Percentiles rank a stretch among this genome's conserved stretches.
Evolutionary conservation across 805 yeast species (phyloP).

Genomic region (Wickerhamiella shivajii): DNA sequence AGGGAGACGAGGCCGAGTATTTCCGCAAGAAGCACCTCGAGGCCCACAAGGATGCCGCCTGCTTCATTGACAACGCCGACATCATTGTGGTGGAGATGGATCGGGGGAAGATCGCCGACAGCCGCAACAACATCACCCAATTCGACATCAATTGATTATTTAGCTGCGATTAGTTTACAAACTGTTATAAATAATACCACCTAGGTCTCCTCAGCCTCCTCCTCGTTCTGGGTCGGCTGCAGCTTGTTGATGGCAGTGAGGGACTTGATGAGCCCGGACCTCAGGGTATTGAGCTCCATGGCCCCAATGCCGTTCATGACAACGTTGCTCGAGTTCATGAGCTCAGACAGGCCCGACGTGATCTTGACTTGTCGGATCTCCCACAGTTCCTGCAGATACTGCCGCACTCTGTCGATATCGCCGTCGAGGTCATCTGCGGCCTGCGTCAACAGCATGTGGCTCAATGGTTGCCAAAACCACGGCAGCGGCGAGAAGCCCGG

Average conservation of each 20-base stretch:
- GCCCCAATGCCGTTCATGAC: slow-evolving; percentile 69
- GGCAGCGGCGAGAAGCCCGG: slow-evolving; percentile 52
- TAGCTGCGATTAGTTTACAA: too few species aligned
- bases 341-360: slow-evolving; percentile 56
- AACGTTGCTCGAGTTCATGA: slow-evolving; percentile 64
- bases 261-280: slow-evolving; percentile 66
- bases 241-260: slow-evolving; percentile 65
- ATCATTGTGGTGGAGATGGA: slow-evolving; percentile 49
- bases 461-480: slow-evolving; percentile 75
- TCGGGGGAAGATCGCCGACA: slow-evolving; percentile 65
- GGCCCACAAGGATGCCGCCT: slow-evolving; percentile 53
- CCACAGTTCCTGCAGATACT: slow-evolving; percentile 64
- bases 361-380: slow-evolving; percentile 74
- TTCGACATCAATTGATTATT: too few species aligned
- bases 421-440: slow-evolving; percentile 72
- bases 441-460: slow-evolving; percentile 49
- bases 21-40: slow-evolving; percentile 48
- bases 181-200: too few species aligned
- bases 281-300: slow-evolving; percentile 73
- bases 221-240: neutral
- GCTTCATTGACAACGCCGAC: slow-evolving; percentile 50
- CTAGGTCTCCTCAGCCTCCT: neutral
- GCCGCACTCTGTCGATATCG: slow-evolving; percentile 54
- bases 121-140: slow-evolving; percentile 14
- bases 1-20: slow-evolving; percentile 37